These are phyloP conservation scores for Xylaria castorea DNA, from an alignment of 495 filamentous ascomycete species.

Conservation along the genomic window DNA sequence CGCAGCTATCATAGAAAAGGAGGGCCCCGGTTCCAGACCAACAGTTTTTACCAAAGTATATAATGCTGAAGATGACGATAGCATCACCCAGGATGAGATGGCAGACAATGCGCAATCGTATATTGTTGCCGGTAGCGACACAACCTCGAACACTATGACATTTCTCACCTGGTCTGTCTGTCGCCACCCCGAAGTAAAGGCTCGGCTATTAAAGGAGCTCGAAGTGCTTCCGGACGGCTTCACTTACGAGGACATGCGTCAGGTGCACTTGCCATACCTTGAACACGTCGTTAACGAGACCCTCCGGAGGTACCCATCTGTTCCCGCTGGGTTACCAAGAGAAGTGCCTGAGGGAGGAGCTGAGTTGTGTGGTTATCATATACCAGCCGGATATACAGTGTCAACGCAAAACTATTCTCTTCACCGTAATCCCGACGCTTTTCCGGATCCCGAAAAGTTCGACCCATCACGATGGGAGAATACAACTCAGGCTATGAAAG, in stretches of 20 bases:
- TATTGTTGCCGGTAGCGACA: constrained; percentile 60
- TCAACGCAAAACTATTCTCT: constrained; percentile 39
- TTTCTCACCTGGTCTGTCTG: constrained; percentile 51
- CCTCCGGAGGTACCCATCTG: constrained; percentile 58
- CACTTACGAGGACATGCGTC: constrained; percentile 42
- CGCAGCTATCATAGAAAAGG: constrained; percentile 43
- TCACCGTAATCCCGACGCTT: constrained; percentile 38
- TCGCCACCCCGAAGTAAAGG: constrained; percentile 40
- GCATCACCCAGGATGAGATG: constrained; percentile 49
- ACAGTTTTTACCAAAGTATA: constrained; percentile 58
- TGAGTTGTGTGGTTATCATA: constrained; percentile 32
- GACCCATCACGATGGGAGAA: constrained; percentile 30
- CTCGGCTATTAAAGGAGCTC: constrained; percentile 52
- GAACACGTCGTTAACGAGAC: constrained; percentile 63
- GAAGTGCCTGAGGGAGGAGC: constrained; percentile 33
- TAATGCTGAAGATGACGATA: constrained; percentile 44
- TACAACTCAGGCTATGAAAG: constrained; percentile 25
- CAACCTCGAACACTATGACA: constrained; percentile 54
- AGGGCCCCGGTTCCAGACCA: constrained; percentile 44
- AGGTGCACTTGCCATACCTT: constrained; percentile 50
- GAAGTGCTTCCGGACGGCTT: constrained; percentile 45
- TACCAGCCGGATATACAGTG: constrained; percentile 38
- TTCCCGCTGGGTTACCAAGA: constrained; percentile 52
- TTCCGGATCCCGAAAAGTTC: constrained; percentile 36
- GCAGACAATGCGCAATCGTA: constrained; percentile 50